Conservation (phyloP, 805 yeast species). For the Torulaspora indica region DNA sequence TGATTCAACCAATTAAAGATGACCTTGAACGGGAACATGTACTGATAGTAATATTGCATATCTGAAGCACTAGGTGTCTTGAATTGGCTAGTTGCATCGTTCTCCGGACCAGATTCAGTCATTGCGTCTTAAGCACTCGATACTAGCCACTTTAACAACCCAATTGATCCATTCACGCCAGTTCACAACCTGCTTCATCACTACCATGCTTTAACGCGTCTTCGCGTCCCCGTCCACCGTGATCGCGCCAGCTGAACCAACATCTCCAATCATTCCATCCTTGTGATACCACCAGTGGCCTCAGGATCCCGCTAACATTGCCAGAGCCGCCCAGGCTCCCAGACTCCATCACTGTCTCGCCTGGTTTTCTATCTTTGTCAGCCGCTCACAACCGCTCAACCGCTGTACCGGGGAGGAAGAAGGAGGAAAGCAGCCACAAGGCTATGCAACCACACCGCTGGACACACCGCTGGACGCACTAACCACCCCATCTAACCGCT, state of each 20-base stretch:
- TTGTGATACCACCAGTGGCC: background rate
- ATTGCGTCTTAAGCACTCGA: background rate
- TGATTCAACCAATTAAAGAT: constrained; percentile 90
- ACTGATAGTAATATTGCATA: constrained; percentile 66
- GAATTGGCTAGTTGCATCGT: constrained; percentile 1
- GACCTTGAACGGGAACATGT: constrained; percentile 68
- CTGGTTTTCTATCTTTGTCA: too few relatives aligned
- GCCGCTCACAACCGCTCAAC: too few relatives aligned
- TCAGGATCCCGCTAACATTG: background rate
- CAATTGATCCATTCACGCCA: too few relatives aligned
- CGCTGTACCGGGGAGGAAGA: too few relatives aligned
- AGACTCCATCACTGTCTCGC: too few relatives aligned
- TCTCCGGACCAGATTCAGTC: background rate
- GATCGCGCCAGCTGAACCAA: background rate
- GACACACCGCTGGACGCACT: too few relatives aligned
- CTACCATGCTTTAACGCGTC: constrained; percentile 5
- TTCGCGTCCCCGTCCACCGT: constrained; percentile 3
- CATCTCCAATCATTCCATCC: background rate
- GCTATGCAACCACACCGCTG: too few relatives aligned
- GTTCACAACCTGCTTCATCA: background rate
- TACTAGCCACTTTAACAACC: background rate
- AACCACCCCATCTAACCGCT: background rate
- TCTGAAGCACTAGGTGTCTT: constrained; percentile 45
- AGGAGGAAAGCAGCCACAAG: too few relatives aligned
- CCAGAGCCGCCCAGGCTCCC: too few relatives aligned